Base-by-base conservation (phyloP, 768 basidiomycete species). In the Coprinopsis strossmayeri region DNA sequence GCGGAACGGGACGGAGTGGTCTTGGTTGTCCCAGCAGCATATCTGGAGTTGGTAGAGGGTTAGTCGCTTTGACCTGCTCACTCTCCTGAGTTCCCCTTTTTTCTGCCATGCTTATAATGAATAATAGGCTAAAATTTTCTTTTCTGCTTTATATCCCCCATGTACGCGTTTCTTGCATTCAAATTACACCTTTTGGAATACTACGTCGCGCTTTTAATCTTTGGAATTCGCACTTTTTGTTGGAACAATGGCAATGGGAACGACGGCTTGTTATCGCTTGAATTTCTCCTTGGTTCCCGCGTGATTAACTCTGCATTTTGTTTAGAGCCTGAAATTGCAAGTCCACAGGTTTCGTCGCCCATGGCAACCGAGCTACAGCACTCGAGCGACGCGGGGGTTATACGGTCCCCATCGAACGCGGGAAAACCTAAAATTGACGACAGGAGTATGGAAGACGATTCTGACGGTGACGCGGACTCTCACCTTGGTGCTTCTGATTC, bases 11-110 rank as follows among this genome's bases (percentile, higher is more conserved):
- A 77, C 41, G 95, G 95, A 18, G 66, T 83, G 52, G 82, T 96
- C 45, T 89, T 87, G 69, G 82, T 93, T 60, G 92, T 93, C 3
- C 96, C 96, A 45, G 91, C 93, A 21, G 81, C 84, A 17, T 98
- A 98, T 64, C 64, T 99, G 63, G 88, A 95, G 67, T 65, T 83
- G 57, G 73, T 75, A 60, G 80, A 86, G 79, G 90, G 95, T 95
- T 84, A 95, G 94, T 95, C 66, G 57, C 59, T 62, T 56, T 32
- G 39, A 51, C 70, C 58, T 44, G 18, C 30, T 46, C 46, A 51
- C 40, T 34, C 42, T 52, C 40, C 30, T 37, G 45, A 48, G 28
- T 45, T 45, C 46, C 34, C 42, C 45, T 48, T 44, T n/a, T n/a
- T 49, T 50, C 35, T 43, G 35, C 38, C 38, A 42, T 53, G 40